Percentiles rank a stretch among this genome's conserved stretches.
Evolutionary conservation across 441 rosid genomes (phyloP).

Genomic region (Mallotus japonicus): DNA sequence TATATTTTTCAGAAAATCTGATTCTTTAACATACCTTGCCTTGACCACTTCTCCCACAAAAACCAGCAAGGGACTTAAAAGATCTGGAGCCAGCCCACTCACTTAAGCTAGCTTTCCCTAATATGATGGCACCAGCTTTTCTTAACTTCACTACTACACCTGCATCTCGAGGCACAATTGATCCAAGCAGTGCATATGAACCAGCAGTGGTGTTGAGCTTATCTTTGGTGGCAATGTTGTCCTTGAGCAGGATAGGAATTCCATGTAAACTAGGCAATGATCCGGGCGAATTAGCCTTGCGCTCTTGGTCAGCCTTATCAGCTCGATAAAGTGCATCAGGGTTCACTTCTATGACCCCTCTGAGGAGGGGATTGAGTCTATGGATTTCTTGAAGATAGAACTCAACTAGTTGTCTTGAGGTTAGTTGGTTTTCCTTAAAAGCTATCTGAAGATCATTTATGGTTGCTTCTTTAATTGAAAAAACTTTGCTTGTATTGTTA

Average conservation of each 20-base stretch:
- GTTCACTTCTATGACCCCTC: slow-evolving; percentile 66
- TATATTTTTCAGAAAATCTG: no score
- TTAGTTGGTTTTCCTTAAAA: slow-evolving; percentile 42
- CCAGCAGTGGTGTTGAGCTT: slow-evolving; percentile 73
- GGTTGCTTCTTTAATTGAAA: slow-evolving; percentile 53
- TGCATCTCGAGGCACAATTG: slow-evolving; percentile 59
- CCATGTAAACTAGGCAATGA: slow-evolving; percentile 47
- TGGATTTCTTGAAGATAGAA: slow-evolving; percentile 49
- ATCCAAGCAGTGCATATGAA: slow-evolving; percentile 57
- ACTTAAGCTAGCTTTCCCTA: slow-evolving; percentile 71
- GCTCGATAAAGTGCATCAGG: slow-evolving; percentile 61
- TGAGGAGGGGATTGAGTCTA: slow-evolving; percentile 49
- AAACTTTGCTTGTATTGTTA: neutral
- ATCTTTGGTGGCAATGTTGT: slow-evolving; percentile 60
- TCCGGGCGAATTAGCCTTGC: neutral
- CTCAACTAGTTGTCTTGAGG: slow-evolving; percentile 59
- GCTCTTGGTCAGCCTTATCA: slow-evolving; percentile 52
- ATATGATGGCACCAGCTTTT: slow-evolving; percentile 59
- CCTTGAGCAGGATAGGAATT: slow-evolving; percentile 69
- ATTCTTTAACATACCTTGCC: slow-evolving; percentile 46
- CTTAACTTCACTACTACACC: slow-evolving; percentile 54
- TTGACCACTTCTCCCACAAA: slow-evolving; percentile 56
- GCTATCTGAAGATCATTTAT: slow-evolving; percentile 44
- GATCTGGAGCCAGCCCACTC: slow-evolving; percentile 45
- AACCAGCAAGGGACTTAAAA: slow-evolving; percentile 30